These are phyloP conservation scores for Alternaria sp. DNA, from an alignment of 2,329 filamentous ascomycete genomes.

Conservation along the genomic window DNA sequence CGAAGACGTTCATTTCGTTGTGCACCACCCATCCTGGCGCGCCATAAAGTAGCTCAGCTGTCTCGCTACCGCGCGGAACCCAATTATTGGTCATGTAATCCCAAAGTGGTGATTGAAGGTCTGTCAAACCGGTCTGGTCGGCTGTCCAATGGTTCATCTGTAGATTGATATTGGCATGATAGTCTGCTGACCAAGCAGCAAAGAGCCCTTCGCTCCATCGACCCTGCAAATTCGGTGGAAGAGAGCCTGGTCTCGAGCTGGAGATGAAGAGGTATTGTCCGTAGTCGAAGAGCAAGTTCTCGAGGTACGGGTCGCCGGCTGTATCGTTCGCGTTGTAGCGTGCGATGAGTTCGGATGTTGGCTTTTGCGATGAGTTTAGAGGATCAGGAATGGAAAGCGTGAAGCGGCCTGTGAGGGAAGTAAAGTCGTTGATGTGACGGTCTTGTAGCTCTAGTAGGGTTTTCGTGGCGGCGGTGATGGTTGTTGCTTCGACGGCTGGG, in stretches of 20 bases:
- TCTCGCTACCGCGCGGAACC: conserved; percentile 63
- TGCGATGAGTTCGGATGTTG: conserved; percentile 50
- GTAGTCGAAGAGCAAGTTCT: conserved; percentile 63
- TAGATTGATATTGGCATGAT: conserved; percentile 67
- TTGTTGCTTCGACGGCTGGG: conserved; percentile 48
- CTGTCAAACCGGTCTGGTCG: conserved; percentile 62
- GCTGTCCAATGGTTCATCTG: conserved; percentile 69
- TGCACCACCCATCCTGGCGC: conserved; percentile 65
- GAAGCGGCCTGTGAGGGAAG: conserved; percentile 53
- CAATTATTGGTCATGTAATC: conserved; percentile 64
- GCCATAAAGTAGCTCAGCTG: conserved; percentile 63
- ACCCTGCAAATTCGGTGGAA: conserved; percentile 67
- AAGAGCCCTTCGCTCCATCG: conserved; percentile 61
- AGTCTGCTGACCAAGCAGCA: conserved; percentile 64
- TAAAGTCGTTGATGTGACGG: conserved; percentile 56
- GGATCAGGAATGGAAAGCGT: conserved; percentile 58
- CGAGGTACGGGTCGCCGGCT: conserved; percentile 61
- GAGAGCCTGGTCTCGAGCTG: conserved; percentile 59
- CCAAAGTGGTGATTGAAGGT: conserved; percentile 59
- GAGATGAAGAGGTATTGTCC: conserved; percentile 64
- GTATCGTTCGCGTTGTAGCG: conserved; percentile 38
- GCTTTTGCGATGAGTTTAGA: conserved; percentile 51
- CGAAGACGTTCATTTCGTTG: conserved; percentile 67
- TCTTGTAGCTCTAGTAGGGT: conserved; percentile 43
- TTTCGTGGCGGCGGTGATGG: conserved; percentile 48